These are phyloP conservation scores for Kwoniella bestiolae DNA, from an alignment of 768 basidiomycete species.

Conservation along the genomic window DNA sequence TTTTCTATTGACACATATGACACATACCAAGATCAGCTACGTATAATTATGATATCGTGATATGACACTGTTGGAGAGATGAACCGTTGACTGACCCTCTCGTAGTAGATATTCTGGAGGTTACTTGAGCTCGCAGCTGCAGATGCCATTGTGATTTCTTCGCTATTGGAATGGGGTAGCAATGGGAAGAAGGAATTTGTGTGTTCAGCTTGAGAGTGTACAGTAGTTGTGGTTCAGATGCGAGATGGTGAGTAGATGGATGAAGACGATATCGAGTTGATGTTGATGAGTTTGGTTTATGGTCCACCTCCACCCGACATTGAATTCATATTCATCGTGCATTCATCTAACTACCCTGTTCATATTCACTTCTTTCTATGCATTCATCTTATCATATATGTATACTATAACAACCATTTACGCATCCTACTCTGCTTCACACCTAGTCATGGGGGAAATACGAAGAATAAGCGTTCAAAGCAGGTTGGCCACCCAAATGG, in stretches of 20 bases:
- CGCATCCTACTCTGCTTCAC: neutral
- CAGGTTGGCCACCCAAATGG: slow-evolving; percentile 44
- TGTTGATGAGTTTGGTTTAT: too few relatives aligned
- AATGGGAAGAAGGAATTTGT: too few relatives aligned
- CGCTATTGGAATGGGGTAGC: neutral
- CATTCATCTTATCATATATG: neutral
- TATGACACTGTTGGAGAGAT: neutral
- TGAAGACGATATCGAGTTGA: too few relatives aligned
- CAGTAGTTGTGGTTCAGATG: too few relatives aligned
- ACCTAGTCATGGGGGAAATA: slow-evolving; percentile 28
- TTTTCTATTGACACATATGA: slow-evolving; percentile 62
- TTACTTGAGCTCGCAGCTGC: slow-evolving; percentile 10
- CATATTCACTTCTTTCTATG: neutral
- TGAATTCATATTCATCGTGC: too few relatives aligned
- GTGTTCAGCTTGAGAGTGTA: too few relatives aligned
- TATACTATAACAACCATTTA: neutral
- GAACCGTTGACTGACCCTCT: slow-evolving; percentile 65
- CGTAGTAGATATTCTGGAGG: slow-evolving; percentile 78
- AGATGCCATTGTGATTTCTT: neutral
- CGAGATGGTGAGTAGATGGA: too few relatives aligned
- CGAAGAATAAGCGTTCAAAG: slow-evolving; percentile 38
- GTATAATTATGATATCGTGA: neutral
- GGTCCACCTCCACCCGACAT: too few relatives aligned
- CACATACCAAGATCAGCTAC: neutral
- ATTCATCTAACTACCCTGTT: too few relatives aligned